Evolutionary conservation across 345 rosid genomes (phyloP), one percentile per base, ranked within the genome.

Genomic region (Camelina laxa): DNA sequence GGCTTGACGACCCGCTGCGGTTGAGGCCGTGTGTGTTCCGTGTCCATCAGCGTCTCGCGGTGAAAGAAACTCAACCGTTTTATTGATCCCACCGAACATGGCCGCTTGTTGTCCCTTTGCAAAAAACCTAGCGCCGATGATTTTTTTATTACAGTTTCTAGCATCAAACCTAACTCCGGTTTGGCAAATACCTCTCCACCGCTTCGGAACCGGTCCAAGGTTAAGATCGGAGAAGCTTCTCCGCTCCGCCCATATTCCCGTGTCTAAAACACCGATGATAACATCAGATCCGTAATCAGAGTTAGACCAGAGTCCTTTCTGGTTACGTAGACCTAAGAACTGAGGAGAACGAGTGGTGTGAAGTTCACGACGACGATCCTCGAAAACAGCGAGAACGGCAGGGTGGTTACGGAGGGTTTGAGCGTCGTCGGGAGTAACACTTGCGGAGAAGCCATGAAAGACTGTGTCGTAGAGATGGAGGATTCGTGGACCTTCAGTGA

Each of bases 371-470:
- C 92, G 89, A 4, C 72, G 87, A 71, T 90, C 96, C 67, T 86
- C 87, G 35, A 90, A 61, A 35, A 84, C 81, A 2, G 88, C 78
- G 70, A 92, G 92, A 22, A 92, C 85, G 0, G 91, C 71, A 3
- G 92, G 92, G 78, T 85, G 89, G n/a, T 60, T 72, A 51, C 79
- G 56, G 67, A 92, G 85, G 45, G 80, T 54, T 27, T 77, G 73
- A 36, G 85, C 85, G 9, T 82, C 79, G 45, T 79, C 30, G 0
- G 82, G 71, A 10, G 86, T 80, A 2, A 92, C 70, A 4, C 70
- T 41, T 56, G 97, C 96, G 19, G 92, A 92, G 88, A 92, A 92
- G 78, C 96, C 94, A 51, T 90, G 91, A 82, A 92, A 92, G 70
- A 92, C 96, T 54, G 91, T 88, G 83, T 90, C 88, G 82, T 90